Evolutionary conservation across 2,329 filamentous ascomycete genomes (phyloP), one percentile per base, ranked within the genome.

Genomic region (Sporothrix brasiliensis): DNA sequence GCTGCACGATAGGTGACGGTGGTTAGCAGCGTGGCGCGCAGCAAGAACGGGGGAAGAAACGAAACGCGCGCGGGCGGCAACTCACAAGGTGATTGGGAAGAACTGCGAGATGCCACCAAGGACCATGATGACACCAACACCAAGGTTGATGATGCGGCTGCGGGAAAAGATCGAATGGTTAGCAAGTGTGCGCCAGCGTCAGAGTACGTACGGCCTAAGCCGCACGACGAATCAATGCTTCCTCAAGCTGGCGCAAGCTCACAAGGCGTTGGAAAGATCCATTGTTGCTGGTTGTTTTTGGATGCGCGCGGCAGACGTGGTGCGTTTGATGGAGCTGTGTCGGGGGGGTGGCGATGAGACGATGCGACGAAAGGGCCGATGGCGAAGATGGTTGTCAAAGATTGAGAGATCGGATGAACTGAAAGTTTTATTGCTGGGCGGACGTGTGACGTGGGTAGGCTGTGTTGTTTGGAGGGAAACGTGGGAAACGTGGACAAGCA

Each of bases 111-210:
- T 85, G 76, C 93, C 94, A 74, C 94, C 94, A 63, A 97, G 85
- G 63, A 97, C 84, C 89, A 97, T 96, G 75, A 97, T 87, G 75
- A 90, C 90, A 77, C 90, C 95, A 74, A 96, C 89, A 77, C 85
- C 92, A 81, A 99, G 85, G 86, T 99, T 99, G 80, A 97, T 92
- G 79, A 98, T 89, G 79, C 95, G 95, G 84, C 95, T 98, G 73
- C 71, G 69, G 61, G 70, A 70, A 70, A 49, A 60, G 60, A 44
- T 65, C 53, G 68, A 13, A 58, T 9, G 10, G 70, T 68, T 58
- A 71, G 70, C 61, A 67, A 1, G 24, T 1, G 41, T 16, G 60
- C 13, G 9, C 24, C 16, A 47, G 21, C 19, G 13, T 16, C 6
- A 47, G 4, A 7, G 16, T 34, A 69, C n/a, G 4, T 14, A 34